Conservation (phyloP, 352 stramenopile species). For the Thalassiosira livingstoniorum region DNA sequence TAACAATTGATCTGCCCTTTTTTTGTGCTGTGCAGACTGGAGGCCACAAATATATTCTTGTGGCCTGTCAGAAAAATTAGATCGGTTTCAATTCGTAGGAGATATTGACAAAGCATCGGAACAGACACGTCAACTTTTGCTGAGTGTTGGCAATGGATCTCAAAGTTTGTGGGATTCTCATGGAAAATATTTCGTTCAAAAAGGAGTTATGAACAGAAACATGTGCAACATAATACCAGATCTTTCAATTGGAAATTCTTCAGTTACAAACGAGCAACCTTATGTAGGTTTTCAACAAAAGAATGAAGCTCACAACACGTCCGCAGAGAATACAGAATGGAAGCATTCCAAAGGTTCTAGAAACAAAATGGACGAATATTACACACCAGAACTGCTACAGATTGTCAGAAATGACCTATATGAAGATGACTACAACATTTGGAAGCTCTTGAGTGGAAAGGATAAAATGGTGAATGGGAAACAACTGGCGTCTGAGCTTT, state of each 20-base stretch:
- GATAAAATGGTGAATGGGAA: constrained; percentile 28
- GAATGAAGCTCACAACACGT: not conserved
- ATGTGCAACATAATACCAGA: constrained; percentile 11
- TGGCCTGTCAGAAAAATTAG: constrained; percentile 28
- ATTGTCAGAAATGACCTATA: constrained; percentile 36
- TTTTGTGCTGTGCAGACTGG: constrained; percentile 11
- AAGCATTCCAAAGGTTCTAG: constrained; percentile 36
- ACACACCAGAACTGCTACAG: constrained; percentile 34
- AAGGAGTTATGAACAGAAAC: constrained; percentile 15
- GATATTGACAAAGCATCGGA: constrained; percentile 32
- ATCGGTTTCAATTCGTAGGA: constrained; percentile 43
- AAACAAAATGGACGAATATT: constrained; percentile 41
- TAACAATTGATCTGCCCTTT: constrained; percentile 1
- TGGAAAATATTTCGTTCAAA: constrained; percentile 48
- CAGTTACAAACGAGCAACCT: constrained; percentile 5
- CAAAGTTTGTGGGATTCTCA: constrained; percentile 45
- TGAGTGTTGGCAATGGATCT: constrained; percentile 27
- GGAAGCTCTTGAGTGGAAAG: constrained; percentile 33
- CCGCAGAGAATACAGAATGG: constrained; percentile 14
- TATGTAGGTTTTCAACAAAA: constrained; percentile 21
- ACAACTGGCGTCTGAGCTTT: constrained; percentile 34
- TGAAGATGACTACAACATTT: constrained; percentile 45
- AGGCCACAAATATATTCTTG: constrained; percentile 38
- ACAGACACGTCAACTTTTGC: constrained; percentile 26
- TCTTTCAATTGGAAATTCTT: not conserved